A percentile compares a stretch with the other conserved stretches of the same genome.
phyloP scores from a whole-genome alignment of 345 rosid genomes.

The Populus nigra region DNA sequence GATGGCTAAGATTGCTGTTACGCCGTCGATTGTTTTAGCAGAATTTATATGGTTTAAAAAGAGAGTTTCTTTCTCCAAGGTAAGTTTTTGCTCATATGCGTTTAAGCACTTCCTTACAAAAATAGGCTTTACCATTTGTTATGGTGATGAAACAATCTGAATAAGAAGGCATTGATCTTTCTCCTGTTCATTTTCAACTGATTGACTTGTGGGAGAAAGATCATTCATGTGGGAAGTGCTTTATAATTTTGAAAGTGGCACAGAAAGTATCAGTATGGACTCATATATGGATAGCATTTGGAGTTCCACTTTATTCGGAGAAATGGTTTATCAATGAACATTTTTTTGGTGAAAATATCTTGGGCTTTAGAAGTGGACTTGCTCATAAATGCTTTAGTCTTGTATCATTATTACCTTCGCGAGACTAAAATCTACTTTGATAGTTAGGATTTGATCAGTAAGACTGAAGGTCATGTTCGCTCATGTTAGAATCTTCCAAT shows the following conservation, averaged over 20 bases:
- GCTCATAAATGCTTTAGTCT: background rate
- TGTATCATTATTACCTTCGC: background rate
- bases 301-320: background rate
- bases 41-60: slow-evolving; percentile 76
- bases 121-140: background rate
- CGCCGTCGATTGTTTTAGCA: slow-evolving; percentile 87
- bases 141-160: background rate
- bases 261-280: background rate
- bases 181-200: background rate
- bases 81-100: slow-evolving; percentile 17
- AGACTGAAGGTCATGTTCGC: background rate
- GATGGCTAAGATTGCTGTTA: slow-evolving; percentile 94
- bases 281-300: background rate
- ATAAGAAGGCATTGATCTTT: background rate
- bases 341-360: background rate
- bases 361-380: slow-evolving; percentile 2
- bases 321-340: background rate
- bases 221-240: background rate
- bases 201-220: background rate
- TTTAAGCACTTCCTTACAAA: background rate
- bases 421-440: background rate
- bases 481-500: background rate
- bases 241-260: background rate
- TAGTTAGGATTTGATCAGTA: background rate
- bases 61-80: slow-evolving; percentile 75